Evolutionary conservation across 345 rosid genomes (phyloP).

Genomic region (Kernera saxatilis): DNA sequence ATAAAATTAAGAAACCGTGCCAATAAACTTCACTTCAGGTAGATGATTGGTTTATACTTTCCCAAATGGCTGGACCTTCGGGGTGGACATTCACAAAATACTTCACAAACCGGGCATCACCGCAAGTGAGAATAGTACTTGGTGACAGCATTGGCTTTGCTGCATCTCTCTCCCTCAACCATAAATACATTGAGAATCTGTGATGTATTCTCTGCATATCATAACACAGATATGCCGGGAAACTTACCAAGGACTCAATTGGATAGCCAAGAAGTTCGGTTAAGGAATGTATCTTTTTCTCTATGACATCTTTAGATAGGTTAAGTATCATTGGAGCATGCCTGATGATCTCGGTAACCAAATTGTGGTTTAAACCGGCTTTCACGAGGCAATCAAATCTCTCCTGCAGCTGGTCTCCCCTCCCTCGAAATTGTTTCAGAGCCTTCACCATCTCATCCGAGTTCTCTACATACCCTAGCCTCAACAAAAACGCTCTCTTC

Average conservation of each 20-base stretch:
- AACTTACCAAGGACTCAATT: conserved; percentile 42
- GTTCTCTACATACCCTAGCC: conserved; percentile 68
- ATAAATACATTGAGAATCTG: conserved; percentile 56
- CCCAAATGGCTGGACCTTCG: conserved; percentile 72
- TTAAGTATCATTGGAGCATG: conserved; percentile 68
- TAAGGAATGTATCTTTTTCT: conserved; percentile 60
- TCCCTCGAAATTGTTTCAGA: conserved; percentile 62
- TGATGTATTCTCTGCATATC: conserved; percentile 50
- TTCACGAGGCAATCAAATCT: conserved; percentile 71
- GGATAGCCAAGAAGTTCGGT: conserved; percentile 51
- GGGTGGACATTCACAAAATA: conserved; percentile 72
- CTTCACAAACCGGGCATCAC: conserved; percentile 59
- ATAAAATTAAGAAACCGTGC: not conserved
- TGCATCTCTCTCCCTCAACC: conserved; percentile 49
- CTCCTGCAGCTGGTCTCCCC: conserved; percentile 86
- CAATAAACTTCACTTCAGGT: conserved; percentile 16
- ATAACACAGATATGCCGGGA: conserved; percentile 68
- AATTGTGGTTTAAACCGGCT: conserved; percentile 59
- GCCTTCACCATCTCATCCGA: conserved; percentile 79
- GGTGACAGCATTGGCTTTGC: conserved; percentile 48
- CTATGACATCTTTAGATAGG: conserved; percentile 59
- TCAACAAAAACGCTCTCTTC: conserved; percentile 58
- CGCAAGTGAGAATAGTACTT: conserved; percentile 69
- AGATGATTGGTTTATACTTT: conserved; percentile 45
- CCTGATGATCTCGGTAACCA: conserved; percentile 46